Evolutionary conservation across 176 grass and related monocot species (phyloP).

Genomic region (Eleusine coracana): DNA sequence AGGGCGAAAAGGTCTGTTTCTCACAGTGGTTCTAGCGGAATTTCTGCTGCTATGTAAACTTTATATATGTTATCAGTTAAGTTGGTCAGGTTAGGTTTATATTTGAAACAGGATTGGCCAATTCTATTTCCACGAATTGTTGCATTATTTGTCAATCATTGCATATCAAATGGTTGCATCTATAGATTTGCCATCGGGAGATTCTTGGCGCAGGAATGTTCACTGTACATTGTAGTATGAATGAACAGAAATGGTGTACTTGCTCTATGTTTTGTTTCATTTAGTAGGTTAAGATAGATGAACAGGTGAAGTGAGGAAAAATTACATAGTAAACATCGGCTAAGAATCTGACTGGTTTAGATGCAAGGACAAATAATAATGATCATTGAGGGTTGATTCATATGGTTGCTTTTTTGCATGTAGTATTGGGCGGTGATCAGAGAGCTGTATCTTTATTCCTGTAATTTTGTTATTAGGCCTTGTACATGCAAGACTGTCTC

Average conservation of each 20-base stretch:
- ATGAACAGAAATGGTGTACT: constrained; percentile 4
- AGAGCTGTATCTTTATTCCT: constrained; percentile 1
- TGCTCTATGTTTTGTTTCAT: not conserved
- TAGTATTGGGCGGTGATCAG: not conserved
- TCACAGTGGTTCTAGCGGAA: constrained; percentile 25
- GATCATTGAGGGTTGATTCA: not conserved
- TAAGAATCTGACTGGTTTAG: constrained; percentile 1
- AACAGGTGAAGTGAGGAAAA: not conserved
- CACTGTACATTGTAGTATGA: not conserved
- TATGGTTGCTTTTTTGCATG: not conserved
- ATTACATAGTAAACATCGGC: not conserved
- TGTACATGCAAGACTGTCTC: constrained; percentile 18
- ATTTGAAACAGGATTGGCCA: not conserved
- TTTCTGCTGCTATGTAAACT: not conserved
- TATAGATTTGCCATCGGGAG: not conserved
- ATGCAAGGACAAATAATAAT: not conserved
- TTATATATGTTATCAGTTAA: constrained; percentile 1
- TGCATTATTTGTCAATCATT: constrained; percentile 11
- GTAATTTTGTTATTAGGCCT: constrained; percentile 3
- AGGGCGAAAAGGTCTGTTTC: constrained; percentile 79
- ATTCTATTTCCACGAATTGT: not conserved
- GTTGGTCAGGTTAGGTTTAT: constrained; percentile 1
- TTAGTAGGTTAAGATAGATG: not conserved
- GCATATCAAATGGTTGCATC: constrained; percentile 18
- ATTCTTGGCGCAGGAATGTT: not conserved